phyloP scores from a whole-genome alignment of 2,329 filamentous ascomycete genomes.

The Penicillium sp. region DNA sequence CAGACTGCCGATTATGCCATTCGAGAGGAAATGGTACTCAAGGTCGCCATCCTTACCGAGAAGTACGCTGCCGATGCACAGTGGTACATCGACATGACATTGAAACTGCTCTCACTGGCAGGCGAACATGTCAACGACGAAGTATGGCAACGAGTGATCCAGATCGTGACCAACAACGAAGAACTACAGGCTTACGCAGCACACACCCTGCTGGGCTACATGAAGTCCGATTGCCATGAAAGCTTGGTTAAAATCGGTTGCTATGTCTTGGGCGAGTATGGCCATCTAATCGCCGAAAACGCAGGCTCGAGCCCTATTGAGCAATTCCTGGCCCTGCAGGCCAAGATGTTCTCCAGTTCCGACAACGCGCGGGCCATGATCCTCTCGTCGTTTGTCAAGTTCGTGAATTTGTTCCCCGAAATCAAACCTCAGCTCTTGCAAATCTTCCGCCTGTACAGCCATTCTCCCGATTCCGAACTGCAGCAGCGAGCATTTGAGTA shows the following conservation, averaged over 20 bases:
- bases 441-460: conserved; percentile 87
- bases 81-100: conserved; percentile 98
- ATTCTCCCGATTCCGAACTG: conserved; percentile 90
- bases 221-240: conserved; percentile 93
- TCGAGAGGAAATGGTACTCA: conserved; percentile 97
- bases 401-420: conserved; percentile 95
- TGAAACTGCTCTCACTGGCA: conserved; percentile 91
- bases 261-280: conserved; percentile 94
- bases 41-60: conserved; percentile 96
- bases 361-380: conserved; percentile 90
- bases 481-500: conserved; percentile 98
- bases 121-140: conserved; percentile 98
- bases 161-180: conserved; percentile 99
- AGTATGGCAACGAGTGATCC: conserved; percentile 97
- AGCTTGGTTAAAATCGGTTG: conserved; percentile 96
- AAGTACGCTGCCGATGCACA: conserved; percentile 98
- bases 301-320: conserved; percentile 93
- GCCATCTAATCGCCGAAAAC: conserved; percentile 91
- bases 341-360: conserved; percentile 84
- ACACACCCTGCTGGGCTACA: conserved; percentile 85
- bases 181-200: conserved; percentile 96
- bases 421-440: conserved; percentile 93
- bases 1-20: conserved; percentile 98
- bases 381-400: conserved; percentile 93
- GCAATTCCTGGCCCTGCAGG: conserved; percentile 88